A percentile compares a stretch with the other conserved stretches of the same genome.
Evolutionary conservation across 1,139 yeast genomes (phyloP).

Genomic region (Protomyces lactucae-debilis): DNA sequence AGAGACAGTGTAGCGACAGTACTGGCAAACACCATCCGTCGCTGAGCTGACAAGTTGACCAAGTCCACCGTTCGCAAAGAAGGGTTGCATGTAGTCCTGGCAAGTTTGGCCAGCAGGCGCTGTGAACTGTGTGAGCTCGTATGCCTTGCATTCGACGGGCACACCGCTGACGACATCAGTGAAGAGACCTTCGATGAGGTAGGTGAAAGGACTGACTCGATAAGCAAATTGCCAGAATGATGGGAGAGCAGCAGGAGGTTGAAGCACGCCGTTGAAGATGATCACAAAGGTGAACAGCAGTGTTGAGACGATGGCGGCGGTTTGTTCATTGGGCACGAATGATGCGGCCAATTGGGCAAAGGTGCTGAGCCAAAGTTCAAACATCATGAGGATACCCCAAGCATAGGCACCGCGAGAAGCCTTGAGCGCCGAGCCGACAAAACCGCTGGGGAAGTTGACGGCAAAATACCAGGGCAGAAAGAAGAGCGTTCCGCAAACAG

Average conservation of each 20-base stretch:
- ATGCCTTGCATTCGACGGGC: constrained; percentile 49
- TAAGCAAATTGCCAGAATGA: constrained; percentile 69
- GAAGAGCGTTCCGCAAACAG: constrained; percentile 50
- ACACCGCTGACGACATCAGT: constrained; percentile 53
- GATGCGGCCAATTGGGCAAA: constrained; percentile 54
- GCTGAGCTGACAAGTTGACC: constrained; percentile 57
- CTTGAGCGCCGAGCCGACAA: constrained; percentile 48
- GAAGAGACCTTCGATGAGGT: constrained; percentile 57
- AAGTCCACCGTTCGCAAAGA: constrained; percentile 39
- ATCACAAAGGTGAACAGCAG: constrained; percentile 52
- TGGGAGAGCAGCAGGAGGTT: constrained; percentile 55
- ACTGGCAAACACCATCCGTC: constrained; percentile 52
- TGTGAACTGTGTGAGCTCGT: constrained; percentile 50
- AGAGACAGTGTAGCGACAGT: constrained; percentile 53
- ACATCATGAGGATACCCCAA: constrained; percentile 51
- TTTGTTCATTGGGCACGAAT: constrained; percentile 57
- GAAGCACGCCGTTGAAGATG: constrained; percentile 59
- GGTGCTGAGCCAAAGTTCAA: constrained; percentile 54
- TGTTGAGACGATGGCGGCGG: constrained; percentile 56
- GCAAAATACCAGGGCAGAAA: constrained; percentile 58
- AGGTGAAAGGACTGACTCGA: constrained; percentile 65
- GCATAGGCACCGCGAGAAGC: constrained; percentile 37
- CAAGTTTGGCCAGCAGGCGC: constrained; percentile 64
- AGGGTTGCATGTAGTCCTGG: constrained; percentile 47
- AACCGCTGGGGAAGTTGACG: constrained; percentile 42